Evolutionary conservation across 73 alveolate species (phyloP).

Genomic region (Blepharisma japonicum): DNA sequence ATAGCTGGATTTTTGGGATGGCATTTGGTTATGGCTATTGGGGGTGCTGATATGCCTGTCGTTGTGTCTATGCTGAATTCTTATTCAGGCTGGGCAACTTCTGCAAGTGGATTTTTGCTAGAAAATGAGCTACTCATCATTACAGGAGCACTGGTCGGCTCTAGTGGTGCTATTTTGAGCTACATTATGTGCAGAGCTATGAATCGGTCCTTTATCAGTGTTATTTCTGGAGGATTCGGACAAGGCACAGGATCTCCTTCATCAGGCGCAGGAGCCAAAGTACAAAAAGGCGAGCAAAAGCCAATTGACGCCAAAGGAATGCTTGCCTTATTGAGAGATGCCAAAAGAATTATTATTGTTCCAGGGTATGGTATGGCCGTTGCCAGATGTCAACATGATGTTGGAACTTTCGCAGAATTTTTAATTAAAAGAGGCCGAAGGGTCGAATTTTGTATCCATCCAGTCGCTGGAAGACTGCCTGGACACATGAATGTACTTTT

Average conservation of each 20-base stretch:
- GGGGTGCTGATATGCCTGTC: slow-evolving; percentile 60
- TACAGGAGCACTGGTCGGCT: slow-evolving; percentile 60
- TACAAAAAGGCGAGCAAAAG: slow-evolving; percentile 19
- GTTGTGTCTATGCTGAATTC: slow-evolving; percentile 63
- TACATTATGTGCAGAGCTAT: slow-evolving; percentile 82
- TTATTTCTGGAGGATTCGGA: slow-evolving; percentile 58
- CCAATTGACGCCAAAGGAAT: not conserved
- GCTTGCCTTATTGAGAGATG: not conserved
- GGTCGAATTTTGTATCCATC: slow-evolving; percentile 68
- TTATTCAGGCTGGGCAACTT: slow-evolving; percentile 60
- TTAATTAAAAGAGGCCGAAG: slow-evolving; percentile 29
- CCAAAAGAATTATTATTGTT: slow-evolving; percentile 41
- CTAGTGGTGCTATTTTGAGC: slow-evolving; percentile 73
- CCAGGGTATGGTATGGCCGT: slow-evolving; percentile 78
- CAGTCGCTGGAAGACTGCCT: slow-evolving; percentile 89
- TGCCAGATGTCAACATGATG: slow-evolving; percentile 40
- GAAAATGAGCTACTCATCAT: slow-evolving; percentile 64
- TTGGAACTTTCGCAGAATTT: not conserved
- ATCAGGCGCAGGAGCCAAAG: not conserved
- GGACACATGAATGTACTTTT: slow-evolving; percentile 78
- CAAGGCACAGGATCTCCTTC: slow-evolving; percentile 27
- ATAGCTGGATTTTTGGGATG: slow-evolving; percentile 36
- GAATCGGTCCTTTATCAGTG: slow-evolving; percentile 58
- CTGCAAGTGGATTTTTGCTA: slow-evolving; percentile 59
- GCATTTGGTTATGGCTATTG: slow-evolving; percentile 31